These are phyloP conservation scores for Speleostelium caveatum DNA, from an alignment of 78 protist genomes.

Conservation along the genomic window DNA sequence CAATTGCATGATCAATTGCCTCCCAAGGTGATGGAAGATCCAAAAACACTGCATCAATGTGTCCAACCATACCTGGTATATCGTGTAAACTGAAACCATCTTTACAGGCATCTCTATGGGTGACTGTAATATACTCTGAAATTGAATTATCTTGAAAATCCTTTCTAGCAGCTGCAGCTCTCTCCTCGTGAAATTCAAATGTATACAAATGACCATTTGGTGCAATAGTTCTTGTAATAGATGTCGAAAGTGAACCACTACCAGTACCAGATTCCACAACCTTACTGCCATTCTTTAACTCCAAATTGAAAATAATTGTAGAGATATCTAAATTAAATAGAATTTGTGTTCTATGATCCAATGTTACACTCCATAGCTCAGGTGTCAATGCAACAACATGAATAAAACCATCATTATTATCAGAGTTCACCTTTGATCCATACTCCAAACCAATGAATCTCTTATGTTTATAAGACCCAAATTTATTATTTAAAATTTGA, in stretches of 20 bases:
- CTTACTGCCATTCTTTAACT: constrained; percentile 80
- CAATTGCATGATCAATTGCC: constrained; percentile 77
- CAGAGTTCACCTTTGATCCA: constrained; percentile 32
- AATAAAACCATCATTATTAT: constrained; percentile 51
- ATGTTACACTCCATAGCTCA: constrained; percentile 86
- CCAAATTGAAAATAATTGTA: constrained; percentile 61
- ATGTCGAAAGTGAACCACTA: constrained; percentile 87
- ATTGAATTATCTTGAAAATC: constrained; percentile 69
- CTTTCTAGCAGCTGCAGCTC: constrained; percentile 56
- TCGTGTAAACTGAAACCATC: constrained; percentile 43
- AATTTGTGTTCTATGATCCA: constrained; percentile 93
- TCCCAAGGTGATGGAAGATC: constrained; percentile 94
- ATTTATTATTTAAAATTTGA: constrained; percentile 32
- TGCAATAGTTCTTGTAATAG: constrained; percentile 84
- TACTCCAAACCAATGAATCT: constrained; percentile 52
- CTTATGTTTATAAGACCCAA: constrained; percentile 34
- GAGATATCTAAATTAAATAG: constrained; percentile 89
- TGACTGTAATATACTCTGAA: constrained; percentile 42
- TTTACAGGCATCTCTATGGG: constrained; percentile 75
- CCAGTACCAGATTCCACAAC: constrained; percentile 96
- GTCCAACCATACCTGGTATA: constrained; percentile 4
- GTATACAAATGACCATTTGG: constrained; percentile 90
- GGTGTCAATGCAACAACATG: constrained; percentile 82
- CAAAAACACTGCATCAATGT: constrained; percentile 92
- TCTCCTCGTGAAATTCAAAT: constrained; percentile 90